Conservation (phyloP, 108 stramenopile genomes). For the Nitzschia sp. region DNA sequence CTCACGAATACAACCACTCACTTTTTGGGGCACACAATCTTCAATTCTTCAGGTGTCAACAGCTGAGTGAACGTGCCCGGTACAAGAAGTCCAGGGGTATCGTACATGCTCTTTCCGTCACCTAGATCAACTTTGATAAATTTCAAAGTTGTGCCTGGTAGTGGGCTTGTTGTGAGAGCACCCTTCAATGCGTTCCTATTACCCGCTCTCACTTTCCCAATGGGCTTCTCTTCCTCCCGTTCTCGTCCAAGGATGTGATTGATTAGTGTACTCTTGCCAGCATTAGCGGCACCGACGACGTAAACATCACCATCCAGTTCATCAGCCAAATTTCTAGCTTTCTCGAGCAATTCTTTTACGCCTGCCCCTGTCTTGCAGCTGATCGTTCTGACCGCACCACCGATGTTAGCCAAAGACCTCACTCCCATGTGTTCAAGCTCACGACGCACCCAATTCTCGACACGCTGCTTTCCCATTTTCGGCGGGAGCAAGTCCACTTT, state of each 20-base stretch:
- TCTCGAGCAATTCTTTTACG: slow-evolving; percentile 70
- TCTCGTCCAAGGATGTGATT: slow-evolving; percentile 72
- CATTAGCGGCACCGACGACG: slow-evolving; percentile 89
- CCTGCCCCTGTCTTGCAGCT: slow-evolving; percentile 89
- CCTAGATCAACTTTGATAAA: slow-evolving; percentile 88
- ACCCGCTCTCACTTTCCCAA: slow-evolving; percentile 57
- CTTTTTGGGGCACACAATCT: slow-evolving; percentile 89
- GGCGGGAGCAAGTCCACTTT: slow-evolving; percentile 86
- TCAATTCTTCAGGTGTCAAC: slow-evolving; percentile 86
- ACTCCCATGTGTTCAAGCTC: slow-evolving; percentile 85
- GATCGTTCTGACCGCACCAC: slow-evolving; percentile 82
- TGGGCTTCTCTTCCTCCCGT: slow-evolving; percentile 27
- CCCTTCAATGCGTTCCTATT: slow-evolving; percentile 76
- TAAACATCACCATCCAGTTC: slow-evolving; percentile 86
- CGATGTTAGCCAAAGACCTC: slow-evolving; percentile 81
- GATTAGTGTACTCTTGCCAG: slow-evolving; percentile 86
- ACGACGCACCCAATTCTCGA: slow-evolving; percentile 88
- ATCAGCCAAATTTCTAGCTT: slow-evolving; percentile 69
- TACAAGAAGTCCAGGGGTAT: slow-evolving; percentile 88
- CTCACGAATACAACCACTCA: slow-evolving; percentile 37
- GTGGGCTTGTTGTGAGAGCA: slow-evolving; percentile 78
- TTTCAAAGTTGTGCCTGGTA: slow-evolving; percentile 89
- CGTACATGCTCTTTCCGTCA: slow-evolving; percentile 65
- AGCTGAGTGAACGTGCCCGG: slow-evolving; percentile 83
- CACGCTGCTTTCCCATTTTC: slow-evolving; percentile 78